A percentile compares a stretch with the other conserved stretches of the same genome.
phyloP scores from a whole-genome alignment of 2,329 filamentous ascomycete genomes.

The Calonectria ilicicola region DNA sequence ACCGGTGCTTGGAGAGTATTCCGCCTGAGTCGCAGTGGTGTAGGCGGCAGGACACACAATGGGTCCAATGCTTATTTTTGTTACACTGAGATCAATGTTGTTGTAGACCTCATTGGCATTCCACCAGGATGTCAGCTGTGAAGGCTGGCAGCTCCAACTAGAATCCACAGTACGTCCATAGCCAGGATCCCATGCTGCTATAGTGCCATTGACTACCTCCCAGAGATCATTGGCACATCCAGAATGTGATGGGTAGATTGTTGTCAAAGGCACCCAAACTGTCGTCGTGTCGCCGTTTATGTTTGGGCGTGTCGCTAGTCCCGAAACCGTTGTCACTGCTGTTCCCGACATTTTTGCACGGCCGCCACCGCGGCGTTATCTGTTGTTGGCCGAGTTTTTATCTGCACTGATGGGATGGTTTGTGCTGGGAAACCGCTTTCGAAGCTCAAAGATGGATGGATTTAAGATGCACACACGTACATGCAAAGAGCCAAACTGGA shows the following conservation, averaged over 20 bases:
- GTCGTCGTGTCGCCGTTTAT: neutral
- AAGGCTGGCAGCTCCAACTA: neutral
- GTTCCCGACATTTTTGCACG: neutral
- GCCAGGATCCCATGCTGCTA: neutral
- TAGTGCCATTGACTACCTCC: neutral
- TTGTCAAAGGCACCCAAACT: neutral
- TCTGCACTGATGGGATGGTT: neutral
- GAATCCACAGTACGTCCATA: neutral
- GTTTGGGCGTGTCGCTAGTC: neutral
- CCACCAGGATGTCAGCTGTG: neutral
- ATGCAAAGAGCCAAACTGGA: neutral
- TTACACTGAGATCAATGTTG: neutral
- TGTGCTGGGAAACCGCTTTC: too few species aligned
- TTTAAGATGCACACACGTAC: neutral
- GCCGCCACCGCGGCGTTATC: neutral
- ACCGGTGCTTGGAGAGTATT: neutral
- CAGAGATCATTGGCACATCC: neutral
- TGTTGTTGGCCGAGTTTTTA: neutral
- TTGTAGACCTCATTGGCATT: neutral
- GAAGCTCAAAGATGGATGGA: too few species aligned
- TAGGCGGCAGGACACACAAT: neutral
- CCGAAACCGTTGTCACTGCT: neutral
- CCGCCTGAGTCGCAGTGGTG: neutral
- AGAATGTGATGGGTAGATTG: neutral
- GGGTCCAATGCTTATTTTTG: neutral